phyloP scores from a whole-genome alignment of 306 rosid genomes.

The Ceratonia siliqua region DNA sequence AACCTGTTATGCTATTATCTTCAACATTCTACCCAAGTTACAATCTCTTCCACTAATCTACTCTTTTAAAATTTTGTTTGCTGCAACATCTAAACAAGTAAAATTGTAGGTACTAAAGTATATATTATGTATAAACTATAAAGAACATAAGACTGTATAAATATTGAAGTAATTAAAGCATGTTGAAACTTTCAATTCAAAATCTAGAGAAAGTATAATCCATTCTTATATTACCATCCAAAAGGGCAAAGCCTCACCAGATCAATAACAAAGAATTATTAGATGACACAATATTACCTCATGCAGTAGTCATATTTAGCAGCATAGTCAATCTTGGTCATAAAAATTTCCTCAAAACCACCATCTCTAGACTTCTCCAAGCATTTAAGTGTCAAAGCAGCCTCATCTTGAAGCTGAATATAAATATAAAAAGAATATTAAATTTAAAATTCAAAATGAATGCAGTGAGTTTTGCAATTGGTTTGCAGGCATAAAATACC shows the following conservation, averaged over 20 bases:
- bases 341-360: conserved; percentile 87
- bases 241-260: not conserved
- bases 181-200: not conserved
- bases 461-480: not conserved
- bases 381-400: conserved; percentile 70
- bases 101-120: not conserved
- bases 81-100: not conserved
- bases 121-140: not conserved
- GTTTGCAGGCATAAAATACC: conserved; percentile 48
- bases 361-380: conserved; percentile 70
- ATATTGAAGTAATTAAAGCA: not conserved
- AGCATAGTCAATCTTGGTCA: conserved; percentile 81
- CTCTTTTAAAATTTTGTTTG: not conserved
- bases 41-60: not conserved
- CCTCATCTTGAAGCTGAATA: conserved; percentile 79
- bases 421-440: conserved; percentile 4
- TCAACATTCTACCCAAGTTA: not conserved
- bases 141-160: not conserved
- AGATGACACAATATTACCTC: conserved; percentile 54
- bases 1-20: not conserved
- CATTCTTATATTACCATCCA: conserved; percentile 9
- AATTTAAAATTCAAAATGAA: conserved; percentile 16
- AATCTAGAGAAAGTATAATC: conserved; percentile 1
- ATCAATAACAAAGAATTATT: conserved; percentile 17
- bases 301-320: conserved; percentile 78